A percentile compares a stretch with the other conserved stretches of the same genome.
Conservation (phyloP, 1,284 basidiomycete genomes). For the Naganishia sp. region DNA sequence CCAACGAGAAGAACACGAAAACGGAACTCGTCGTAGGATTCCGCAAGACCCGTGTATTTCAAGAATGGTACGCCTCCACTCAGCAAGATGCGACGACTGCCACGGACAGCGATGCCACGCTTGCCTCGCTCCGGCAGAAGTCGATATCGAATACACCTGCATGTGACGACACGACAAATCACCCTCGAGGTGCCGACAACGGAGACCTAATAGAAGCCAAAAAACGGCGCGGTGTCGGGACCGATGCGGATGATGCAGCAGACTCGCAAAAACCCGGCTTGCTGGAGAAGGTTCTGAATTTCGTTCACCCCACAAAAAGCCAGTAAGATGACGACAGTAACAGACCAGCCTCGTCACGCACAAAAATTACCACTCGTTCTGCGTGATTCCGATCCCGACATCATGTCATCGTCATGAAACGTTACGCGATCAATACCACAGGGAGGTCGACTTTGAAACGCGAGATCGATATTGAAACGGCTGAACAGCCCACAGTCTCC, state of each 20-base stretch:
- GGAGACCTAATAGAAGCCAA: slow-evolving; percentile 27
- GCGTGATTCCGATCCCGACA: no score
- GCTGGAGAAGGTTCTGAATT: slow-evolving; percentile 16
- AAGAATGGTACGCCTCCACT: slow-evolving; percentile 16
- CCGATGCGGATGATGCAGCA: background rate
- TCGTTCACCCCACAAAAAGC: slow-evolving; percentile 13
- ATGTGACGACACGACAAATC: slow-evolving; percentile 3
- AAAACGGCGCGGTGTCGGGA: slow-evolving; percentile 25
- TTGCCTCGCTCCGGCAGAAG: background rate
- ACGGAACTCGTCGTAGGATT: slow-evolving; percentile 32
- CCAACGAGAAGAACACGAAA: slow-evolving; percentile 32
- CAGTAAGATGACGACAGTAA: background rate
- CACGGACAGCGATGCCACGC: background rate
- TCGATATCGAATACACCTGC: background rate
- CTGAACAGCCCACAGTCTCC: no score
- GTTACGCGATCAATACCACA: no score
- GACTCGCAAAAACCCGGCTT: slow-evolving; percentile 17
- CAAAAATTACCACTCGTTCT: no score
- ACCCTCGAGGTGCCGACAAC: slow-evolving; percentile 18
- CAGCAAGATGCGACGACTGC: slow-evolving; percentile 1
- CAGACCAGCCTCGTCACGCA: background rate
- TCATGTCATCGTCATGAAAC: no score
- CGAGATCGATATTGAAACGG: no score
- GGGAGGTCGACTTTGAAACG: no score
- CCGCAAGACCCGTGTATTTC: slow-evolving; percentile 21